Conservation (phyloP, 805 yeast genomes). For the Kurtzmaniella fragi region DNA sequence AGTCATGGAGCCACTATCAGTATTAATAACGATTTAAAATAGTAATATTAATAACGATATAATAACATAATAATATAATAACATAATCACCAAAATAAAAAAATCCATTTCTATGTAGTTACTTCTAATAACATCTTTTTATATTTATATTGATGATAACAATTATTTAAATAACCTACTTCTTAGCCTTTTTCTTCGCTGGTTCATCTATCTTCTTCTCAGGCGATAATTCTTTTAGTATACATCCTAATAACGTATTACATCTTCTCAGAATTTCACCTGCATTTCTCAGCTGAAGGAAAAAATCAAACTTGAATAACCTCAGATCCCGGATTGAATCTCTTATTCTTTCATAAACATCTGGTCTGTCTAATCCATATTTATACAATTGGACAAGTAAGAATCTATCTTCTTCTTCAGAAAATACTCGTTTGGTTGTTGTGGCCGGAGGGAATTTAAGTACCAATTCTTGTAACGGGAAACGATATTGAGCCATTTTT, state of each 20-base stretch:
- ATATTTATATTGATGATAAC: too few relatives aligned
- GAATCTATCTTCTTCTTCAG: slow-evolving; percentile 89
- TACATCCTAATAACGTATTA: slow-evolving; percentile 66
- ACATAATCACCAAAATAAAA: too few relatives aligned
- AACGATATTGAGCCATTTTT: slow-evolving; percentile 63
- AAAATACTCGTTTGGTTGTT: slow-evolving; percentile 56
- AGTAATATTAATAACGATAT: too few relatives aligned
- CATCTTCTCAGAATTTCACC: slow-evolving; percentile 80
- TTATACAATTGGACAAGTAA: slow-evolving; percentile 73
- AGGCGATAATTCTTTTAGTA: slow-evolving; percentile 56
- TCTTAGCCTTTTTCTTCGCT: too few relatives aligned
- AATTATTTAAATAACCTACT: too few relatives aligned
- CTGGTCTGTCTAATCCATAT: slow-evolving; percentile 75
- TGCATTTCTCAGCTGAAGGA: slow-evolving; percentile 73
- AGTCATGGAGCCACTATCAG: too few relatives aligned
- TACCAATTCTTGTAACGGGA: slow-evolving; percentile 75
- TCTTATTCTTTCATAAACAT: slow-evolving; percentile 72
- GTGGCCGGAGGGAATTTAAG: slow-evolving; percentile 71
- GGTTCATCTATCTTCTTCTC: slow-evolving; percentile 2
- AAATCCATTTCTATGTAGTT: too few relatives aligned
- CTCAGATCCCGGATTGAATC: slow-evolving; percentile 71
- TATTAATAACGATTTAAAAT: too few relatives aligned
- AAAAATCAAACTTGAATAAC: slow-evolving; percentile 82
- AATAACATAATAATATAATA: too few relatives aligned
- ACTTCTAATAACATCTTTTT: too few relatives aligned